A percentile compares a stretch with the other conserved stretches of the same genome.
Evolutionary conservation across 805 yeast species (phyloP).

Genomic region (Suhomyces pyralidae): DNA sequence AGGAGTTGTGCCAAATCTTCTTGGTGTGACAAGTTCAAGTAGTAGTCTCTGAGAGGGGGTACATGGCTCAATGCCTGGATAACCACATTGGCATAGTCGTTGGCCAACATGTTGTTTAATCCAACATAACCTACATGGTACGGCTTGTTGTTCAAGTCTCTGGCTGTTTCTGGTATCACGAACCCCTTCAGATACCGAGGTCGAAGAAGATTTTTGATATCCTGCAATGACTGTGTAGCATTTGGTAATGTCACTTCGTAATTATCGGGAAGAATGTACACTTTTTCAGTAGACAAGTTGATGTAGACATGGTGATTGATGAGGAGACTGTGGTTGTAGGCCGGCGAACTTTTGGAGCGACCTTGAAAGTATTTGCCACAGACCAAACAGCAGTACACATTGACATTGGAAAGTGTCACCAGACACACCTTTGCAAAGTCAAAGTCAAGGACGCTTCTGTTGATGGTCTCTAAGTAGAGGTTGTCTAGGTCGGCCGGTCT

Average conservation of each 20-base stretch:
- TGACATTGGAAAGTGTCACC: slow-evolving; percentile 55
- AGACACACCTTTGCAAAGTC: slow-evolving; percentile 68
- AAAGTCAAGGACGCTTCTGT: slow-evolving; percentile 53
- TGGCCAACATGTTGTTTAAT: slow-evolving; percentile 49
- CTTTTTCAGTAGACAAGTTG: slow-evolving; percentile 47
- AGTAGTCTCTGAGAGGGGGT: slow-evolving; percentile 40
- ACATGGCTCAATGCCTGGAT: slow-evolving; percentile 58
- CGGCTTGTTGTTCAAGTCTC: slow-evolving; percentile 43
- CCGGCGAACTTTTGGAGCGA: slow-evolving; percentile 58
- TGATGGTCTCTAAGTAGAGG: slow-evolving; percentile 40
- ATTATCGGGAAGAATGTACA: slow-evolving; percentile 64
- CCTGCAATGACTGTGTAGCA: slow-evolving; percentile 38
- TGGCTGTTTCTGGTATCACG: slow-evolving; percentile 30
- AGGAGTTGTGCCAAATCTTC: slow-evolving; percentile 18
- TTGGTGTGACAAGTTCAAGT: slow-evolving; percentile 14
- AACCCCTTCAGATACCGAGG: slow-evolving; percentile 46
- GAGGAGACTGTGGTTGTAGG: slow-evolving; percentile 63
- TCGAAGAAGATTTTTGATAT: slow-evolving; percentile 49
- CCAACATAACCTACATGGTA: slow-evolving; percentile 69
- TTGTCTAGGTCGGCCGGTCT: neutral
- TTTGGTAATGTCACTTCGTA: slow-evolving; percentile 25
- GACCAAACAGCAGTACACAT: slow-evolving; percentile 67
- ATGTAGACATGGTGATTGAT: slow-evolving; percentile 63
- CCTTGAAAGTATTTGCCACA: slow-evolving; percentile 79
- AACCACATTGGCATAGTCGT: slow-evolving; percentile 57